Base-by-base conservation (phyloP, 1,139 yeast species). In the Hanseniaspora uvarum region DNA sequence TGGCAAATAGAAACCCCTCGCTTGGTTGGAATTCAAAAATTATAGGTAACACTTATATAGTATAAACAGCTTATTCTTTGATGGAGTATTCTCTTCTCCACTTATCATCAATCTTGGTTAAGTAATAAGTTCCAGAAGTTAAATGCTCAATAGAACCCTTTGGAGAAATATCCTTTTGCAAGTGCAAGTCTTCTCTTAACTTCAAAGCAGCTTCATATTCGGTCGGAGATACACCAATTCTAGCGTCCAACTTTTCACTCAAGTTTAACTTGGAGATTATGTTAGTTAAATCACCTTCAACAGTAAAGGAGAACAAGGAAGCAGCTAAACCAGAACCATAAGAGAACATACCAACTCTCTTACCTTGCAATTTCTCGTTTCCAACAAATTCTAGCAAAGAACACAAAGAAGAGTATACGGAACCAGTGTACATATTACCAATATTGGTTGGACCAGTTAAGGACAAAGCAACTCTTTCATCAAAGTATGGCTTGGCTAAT, bases 321-420 rank as follows among this genome's bases (percentile, higher is more conserved):
- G 98, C 79, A 51, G 99, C 98, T 60, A 92, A 79, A 65, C 99
- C 99, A 30, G 98, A 92, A 60, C 99, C 99, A 71, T 94, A 94
- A 26, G 98, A 92, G 75, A 89, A 94, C 62, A 89, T 69, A 64
- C 96, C 94, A 65, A 94, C 75, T 70, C 96, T 82, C 76, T 89
- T 87, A 64, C 78, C 79, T 68, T 81, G 86, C 62, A 89, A 77
- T 54, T 77, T 72, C 52, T 82, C 94, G 55, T 79, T 75, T 46
- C 88, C 92, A 59, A 83, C 86, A 65, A 74, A 83, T 67, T 78
- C 80, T 63, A 94, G 74, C 59, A 87, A 73, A 16, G 98, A 89
- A 36, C 92, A 78, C 59, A 94, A 77, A 10, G 96, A 80, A 46
- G 94, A 83, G 80, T 87, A 94, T 54, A 88, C 81, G 44, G 96